phyloP scores from a whole-genome alignment of 768 basidiomycete genomes.

The Hygrocybe coccinea region DNA sequence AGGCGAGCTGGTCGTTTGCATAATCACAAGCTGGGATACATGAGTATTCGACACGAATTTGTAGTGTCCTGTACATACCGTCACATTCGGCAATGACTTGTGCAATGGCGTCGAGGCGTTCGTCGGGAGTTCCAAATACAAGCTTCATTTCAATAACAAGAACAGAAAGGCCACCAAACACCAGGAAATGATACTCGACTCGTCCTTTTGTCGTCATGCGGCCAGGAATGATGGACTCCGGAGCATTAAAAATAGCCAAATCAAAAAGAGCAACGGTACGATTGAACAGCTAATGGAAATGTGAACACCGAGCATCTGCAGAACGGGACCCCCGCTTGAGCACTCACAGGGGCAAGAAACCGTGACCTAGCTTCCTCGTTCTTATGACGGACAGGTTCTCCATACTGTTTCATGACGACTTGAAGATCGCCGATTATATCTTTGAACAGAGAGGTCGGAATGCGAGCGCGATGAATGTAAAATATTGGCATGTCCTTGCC shows the following conservation, averaged over 20 bases:
- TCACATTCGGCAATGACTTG: slow-evolving; percentile 3
- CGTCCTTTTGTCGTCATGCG: not conserved
- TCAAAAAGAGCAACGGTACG: too few relatives aligned
- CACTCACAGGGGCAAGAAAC: too few relatives aligned
- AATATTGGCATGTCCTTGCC: slow-evolving; percentile 15
- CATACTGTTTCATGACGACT: slow-evolving; percentile 1
- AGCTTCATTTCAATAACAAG: not conserved
- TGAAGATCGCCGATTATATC: slow-evolving; percentile 15
- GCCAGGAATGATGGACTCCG: not conserved
- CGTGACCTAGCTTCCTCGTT: not conserved
- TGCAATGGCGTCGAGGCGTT: not conserved
- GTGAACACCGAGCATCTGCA: too few relatives aligned
- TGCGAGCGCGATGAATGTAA: slow-evolving; percentile 17
- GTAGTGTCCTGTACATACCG: not conserved
- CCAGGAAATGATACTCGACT: not conserved
- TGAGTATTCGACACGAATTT: not conserved
- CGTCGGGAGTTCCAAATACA: not conserved
- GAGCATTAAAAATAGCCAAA: not conserved
- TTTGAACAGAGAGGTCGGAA: slow-evolving; percentile 18
- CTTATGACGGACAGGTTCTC: not conserved
- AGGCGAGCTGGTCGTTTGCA: not conserved
- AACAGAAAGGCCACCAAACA: not conserved
- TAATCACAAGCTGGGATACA: not conserved
- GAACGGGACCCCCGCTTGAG: too few relatives aligned
- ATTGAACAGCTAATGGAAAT: too few relatives aligned